These are phyloP conservation scores for Leucosporidium scottii DNA, from an alignment of 768 basidiomycete species.

Conservation along the genomic window DNA sequence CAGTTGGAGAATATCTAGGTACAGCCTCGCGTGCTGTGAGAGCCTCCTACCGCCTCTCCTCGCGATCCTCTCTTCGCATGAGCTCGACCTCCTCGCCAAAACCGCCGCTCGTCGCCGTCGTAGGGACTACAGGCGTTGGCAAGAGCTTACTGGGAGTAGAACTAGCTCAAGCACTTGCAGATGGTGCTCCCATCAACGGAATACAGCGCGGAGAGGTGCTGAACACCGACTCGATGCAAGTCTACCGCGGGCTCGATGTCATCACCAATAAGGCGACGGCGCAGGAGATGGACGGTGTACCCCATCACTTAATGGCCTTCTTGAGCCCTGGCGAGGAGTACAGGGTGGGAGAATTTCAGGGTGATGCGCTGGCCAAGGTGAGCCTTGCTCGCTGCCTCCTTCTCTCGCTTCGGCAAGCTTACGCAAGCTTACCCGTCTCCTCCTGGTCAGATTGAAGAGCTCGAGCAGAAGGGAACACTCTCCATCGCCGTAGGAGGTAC, in stretches of 20 bases:
- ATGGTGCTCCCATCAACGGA: background rate
- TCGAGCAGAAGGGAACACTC: conserved; percentile 56
- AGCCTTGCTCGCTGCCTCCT: conserved; percentile 39
- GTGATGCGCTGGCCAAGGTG: conserved; percentile 69
- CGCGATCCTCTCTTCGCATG: background rate
- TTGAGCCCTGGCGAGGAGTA: conserved; percentile 82
- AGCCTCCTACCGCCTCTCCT: background rate
- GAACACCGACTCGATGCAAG: conserved; percentile 97
- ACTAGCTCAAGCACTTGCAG: conserved; percentile 54
- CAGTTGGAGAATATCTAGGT: too few relatives aligned
- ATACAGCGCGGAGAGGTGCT: conserved; percentile 53
- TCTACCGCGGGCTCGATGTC: conserved; percentile 81
- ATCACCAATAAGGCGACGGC: conserved; percentile 87
- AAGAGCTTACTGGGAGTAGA: conserved; percentile 89
- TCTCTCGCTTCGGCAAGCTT: background rate
- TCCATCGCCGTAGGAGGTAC: conserved; percentile 95
- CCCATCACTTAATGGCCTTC: conserved; percentile 83
- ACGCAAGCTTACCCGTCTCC: background rate
- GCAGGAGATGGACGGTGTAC: conserved; percentile 68
- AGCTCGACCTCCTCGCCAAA: conserved; percentile 9
- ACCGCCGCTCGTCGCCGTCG: conserved; percentile 60
- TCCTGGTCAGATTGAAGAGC: conserved; percentile 60
- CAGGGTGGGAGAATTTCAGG: conserved; percentile 77
- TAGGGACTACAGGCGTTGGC: conserved; percentile 89
- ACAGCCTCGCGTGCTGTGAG: too few relatives aligned